Conservation (phyloP, 257 asterid genomes). For the Nicotiana tomentosiformis region DNA sequence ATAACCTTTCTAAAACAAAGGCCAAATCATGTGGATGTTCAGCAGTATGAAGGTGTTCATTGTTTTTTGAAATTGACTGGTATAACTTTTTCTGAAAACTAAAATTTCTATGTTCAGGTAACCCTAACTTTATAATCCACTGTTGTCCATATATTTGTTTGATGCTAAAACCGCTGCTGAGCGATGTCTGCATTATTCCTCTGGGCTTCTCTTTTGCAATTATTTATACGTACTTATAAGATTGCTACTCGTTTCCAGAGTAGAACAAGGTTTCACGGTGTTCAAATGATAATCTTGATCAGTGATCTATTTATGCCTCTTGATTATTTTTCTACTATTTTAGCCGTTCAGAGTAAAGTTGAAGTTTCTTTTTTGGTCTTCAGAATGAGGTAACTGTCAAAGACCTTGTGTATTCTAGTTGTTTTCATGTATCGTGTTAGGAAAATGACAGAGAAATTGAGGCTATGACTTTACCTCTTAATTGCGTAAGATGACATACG, state of each 20-base stretch:
- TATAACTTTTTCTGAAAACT: neutral
- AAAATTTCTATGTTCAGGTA: neutral
- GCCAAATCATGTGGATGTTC: neutral
- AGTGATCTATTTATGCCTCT: neutral
- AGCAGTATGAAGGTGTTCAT: neutral
- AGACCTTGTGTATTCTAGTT: neutral
- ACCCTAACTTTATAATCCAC: neutral
- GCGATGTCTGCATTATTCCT: neutral
- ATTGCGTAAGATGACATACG: neutral
- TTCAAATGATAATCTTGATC: neutral
- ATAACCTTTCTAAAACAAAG: neutral
- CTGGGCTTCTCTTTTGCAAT: neutral
- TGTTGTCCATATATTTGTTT: neutral
- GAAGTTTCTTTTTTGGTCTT: neutral
- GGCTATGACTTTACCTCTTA: neutral
- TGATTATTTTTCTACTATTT: neutral
- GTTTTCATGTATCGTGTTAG: neutral
- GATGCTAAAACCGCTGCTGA: neutral
- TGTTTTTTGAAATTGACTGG: neutral
- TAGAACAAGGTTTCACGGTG: neutral
- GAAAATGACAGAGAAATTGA: neutral
- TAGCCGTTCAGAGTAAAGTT: neutral
- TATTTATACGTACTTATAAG: neutral
- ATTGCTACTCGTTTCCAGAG: neutral
- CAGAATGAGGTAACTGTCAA: neutral